A percentile compares a stretch with the other conserved stretches of the same genome.
Evolutionary conservation across 768 basidiomycete genomes (phyloP).

Genomic region (Leccinum arenicola): DNA sequence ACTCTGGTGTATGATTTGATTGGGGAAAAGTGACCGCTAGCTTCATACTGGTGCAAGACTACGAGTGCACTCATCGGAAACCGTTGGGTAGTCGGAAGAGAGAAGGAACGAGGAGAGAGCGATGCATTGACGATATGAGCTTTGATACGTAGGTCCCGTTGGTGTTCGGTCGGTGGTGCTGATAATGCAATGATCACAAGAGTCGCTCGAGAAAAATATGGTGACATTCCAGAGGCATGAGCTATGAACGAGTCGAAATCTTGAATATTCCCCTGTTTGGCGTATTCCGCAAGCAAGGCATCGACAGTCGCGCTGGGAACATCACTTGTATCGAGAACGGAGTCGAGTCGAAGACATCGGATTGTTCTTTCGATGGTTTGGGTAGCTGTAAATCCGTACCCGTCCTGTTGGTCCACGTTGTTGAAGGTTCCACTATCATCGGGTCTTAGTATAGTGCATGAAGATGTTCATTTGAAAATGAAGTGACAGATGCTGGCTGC

Average conservation of each 20-base stretch:
- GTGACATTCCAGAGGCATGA: constrained; percentile 41
- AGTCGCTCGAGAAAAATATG: background rate
- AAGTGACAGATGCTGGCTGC: background rate
- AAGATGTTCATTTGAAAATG: constrained; percentile 22
- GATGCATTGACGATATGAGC: constrained; percentile 44
- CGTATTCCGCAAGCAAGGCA: constrained; percentile 47
- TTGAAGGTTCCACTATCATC: constrained; percentile 24
- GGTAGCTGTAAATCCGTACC: constrained; percentile 4
- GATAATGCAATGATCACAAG: constrained; percentile 12
- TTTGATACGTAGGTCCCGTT: constrained; percentile 73
- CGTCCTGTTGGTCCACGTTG: constrained; percentile 3
- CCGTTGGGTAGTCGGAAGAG: constrained; percentile 22
- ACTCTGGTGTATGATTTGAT: constrained; percentile 72
- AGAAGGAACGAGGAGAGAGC: constrained; percentile 20
- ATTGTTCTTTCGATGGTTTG: background rate
- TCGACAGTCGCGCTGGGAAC: constrained; percentile 46
- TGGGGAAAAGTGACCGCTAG: constrained; percentile 56
- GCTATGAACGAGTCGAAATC: constrained; percentile 46
- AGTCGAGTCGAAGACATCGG: constrained; percentile 2
- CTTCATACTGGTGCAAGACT: constrained; percentile 75
- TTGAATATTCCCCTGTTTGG: constrained; percentile 41
- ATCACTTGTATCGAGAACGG: background rate
- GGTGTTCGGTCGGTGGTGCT: constrained; percentile 46
- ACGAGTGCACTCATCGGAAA: constrained; percentile 66
- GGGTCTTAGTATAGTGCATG: constrained; percentile 41